Evolutionary conservation across 164 flowering plant genomes (phyloP).

Genomic region (Stephania yunnanensis): DNA sequence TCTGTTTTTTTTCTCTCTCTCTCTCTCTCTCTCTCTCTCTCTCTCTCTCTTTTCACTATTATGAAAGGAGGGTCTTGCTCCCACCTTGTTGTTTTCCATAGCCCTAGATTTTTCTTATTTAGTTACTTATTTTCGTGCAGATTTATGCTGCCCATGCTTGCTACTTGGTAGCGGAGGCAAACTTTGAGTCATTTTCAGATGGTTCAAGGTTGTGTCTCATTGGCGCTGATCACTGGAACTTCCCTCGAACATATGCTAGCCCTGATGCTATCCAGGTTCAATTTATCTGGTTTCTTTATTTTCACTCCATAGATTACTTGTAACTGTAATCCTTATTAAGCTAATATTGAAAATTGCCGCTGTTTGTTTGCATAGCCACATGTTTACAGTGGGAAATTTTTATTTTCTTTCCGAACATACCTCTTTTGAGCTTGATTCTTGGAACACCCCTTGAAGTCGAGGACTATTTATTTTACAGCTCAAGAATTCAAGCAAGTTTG

Average conservation of each 20-base stretch:
- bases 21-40: not conserved
- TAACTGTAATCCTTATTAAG: not conserved
- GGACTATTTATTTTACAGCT: not conserved
- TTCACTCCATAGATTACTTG: not conserved
- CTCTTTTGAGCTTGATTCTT: not conserved
- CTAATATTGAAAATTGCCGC: not conserved
- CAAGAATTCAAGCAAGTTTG: not conserved
- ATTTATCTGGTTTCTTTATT: not conserved
- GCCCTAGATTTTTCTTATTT: not conserved
- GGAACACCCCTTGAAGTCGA: not conserved
- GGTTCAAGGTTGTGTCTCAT: slow-evolving; percentile 87
- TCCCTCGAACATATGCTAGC: slow-evolving; percentile 88
- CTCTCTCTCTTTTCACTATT: not conserved
- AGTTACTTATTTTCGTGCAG: slow-evolving; percentile 29
- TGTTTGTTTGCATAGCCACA: not conserved
- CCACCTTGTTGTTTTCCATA: slow-evolving; percentile 12
- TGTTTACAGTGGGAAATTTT: not conserved
- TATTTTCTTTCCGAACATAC: not conserved
- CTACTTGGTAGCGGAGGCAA: slow-evolving; percentile 92
- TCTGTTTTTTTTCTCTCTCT: slow-evolving; percentile 19
- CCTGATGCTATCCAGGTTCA: slow-evolving; percentile 97
- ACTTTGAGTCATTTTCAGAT: slow-evolving; percentile 84
- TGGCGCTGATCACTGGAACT: slow-evolving; percentile 94
- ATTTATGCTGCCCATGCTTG: slow-evolving; percentile 85
- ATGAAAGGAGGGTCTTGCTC: not conserved